Evolutionary conservation across 495 filamentous ascomycete species (phyloP), one percentile per base, ranked within the genome.

Genomic region (Aspergillus kassunensis): DNA sequence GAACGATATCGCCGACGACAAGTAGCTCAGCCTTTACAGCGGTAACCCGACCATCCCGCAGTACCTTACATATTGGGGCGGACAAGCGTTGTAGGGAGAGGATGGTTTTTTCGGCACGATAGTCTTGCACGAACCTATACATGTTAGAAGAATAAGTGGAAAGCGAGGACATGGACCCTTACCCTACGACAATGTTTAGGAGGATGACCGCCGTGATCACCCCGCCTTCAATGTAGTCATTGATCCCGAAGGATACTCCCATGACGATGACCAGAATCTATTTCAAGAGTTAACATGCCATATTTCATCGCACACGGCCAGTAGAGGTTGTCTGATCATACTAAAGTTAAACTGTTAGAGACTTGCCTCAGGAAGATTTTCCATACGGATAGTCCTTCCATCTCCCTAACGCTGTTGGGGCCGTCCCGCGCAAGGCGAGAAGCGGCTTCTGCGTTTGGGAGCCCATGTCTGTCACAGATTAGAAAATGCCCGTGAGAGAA

Each of bases 261-360:
- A 93, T 93, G 53, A 88, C 90, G 43, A 95, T 77, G 27, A 93
- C 79, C 19, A 96, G 76, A 30, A 96, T 87, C 85, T 88, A 59
- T 29, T 45, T 34, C 0, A 23, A 25, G 23, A 11, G 53, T 56
- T 54, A 59, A 49, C 11, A n/a, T 27, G 44, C 45, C 16, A 41
- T 40, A 35, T 44, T 16, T 9, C 23, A 47, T 43, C 46, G 51
- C 57, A 49, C 21, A 31, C 34, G 35, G 44, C 48, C 36, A 16
- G 10, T 18, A 18, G 16, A 23, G 16, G 25, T 21, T 8, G 0
- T 39, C 6, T 43, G 10, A 44, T 60, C 67, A 59, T 63, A 81
- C 76, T 61, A 84, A 67, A 36, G 80, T 80, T 70, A 88, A 73
- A 21, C 83, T 84, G 60, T 87, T 85, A 53, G 85, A 79, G 20